Base-by-base conservation (phyloP, 2,329 filamentous ascomycete genomes). In the Colletotrichum eleusines region DNA sequence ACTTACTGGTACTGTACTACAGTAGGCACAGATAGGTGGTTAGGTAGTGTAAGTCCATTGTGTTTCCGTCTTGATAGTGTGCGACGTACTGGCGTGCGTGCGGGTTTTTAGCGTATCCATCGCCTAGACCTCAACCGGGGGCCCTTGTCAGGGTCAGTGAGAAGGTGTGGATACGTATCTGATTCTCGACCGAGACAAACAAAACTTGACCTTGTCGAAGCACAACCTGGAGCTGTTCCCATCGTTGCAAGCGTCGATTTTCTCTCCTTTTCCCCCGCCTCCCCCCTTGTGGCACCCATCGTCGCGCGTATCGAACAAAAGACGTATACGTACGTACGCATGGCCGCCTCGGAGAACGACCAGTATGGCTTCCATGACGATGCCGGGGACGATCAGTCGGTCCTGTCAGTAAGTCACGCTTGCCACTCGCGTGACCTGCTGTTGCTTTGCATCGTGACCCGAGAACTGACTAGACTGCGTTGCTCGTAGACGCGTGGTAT, bases 401-500 rank as follows among this genome's bases (percentile, higher is more conserved):
- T 86, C 74, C 75, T 80, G 72, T 80, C 80, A 76, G 80, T 81
- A 76, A 75, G 73, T 73, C 66, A 71, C 33, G 64, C 33, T 66
- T 44, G 55, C 65, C 66, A 53, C 67, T 42, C 46, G 53, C 33
- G 69, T 69, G 72, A 71, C 54, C 48, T 28, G 46, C 28, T 26
- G 44, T 20, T 18, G 51, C 33, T 69, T 65, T 67, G 51, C 67
- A 70, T 54, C 74, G 75, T 55, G 51, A 58, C 33, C 59, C 73
- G 76, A 72, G 33, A 38, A 48, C 65, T 71, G 65, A 71, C 31
- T 40, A 40, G 20, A 48, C 20, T 18, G 26, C n/a, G 8, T 23
- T 69, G 73, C 68, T 73, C 59, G 61, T 77, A 97, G 94, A 90
- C 94, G 66, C 92, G 94, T 76, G 93, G 96, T 74, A 85, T 98